Evolutionary conservation across 495 filamentous ascomycete genomes (phyloP).

Genomic region (Lophium mytilinum): DNA sequence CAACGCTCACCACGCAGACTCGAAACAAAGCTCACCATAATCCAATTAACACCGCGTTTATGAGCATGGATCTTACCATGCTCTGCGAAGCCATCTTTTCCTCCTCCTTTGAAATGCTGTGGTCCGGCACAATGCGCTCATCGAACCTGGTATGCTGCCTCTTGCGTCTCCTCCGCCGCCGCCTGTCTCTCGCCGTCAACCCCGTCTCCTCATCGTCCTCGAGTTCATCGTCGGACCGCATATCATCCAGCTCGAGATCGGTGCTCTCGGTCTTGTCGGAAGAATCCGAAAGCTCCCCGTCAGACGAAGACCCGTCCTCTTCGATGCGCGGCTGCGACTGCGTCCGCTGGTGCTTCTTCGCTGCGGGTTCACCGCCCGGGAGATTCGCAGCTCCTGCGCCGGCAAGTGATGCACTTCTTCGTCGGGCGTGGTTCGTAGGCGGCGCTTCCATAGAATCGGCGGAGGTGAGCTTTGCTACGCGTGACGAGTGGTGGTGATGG

Average conservation of each 20-base stretch:
- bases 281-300: constrained; percentile 19
- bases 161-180: constrained; percentile 56
- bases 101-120: constrained; percentile 52
- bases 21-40: constrained; percentile 56
- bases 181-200: constrained; percentile 62
- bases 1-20: too few relatives aligned
- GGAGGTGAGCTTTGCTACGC: constrained; percentile 14
- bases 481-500: not conserved
- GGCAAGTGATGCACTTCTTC: constrained; percentile 20
- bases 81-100: constrained; percentile 61
- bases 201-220: constrained; percentile 87
- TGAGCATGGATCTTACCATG: constrained; percentile 55
- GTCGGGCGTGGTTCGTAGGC: constrained; percentile 14
- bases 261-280: constrained; percentile 22
- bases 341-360: constrained; percentile 10
- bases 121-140: constrained; percentile 55
- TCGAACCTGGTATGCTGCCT: constrained; percentile 62
- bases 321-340: constrained; percentile 13
- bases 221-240: constrained; percentile 60
- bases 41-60: constrained; percentile 70
- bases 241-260: constrained; percentile 49
- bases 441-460: constrained; percentile 20
- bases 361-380: not conserved
- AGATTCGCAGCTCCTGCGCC: constrained; percentile 1
- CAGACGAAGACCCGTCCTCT: constrained; percentile 15